Evolutionary conservation across 208 protist species (phyloP).

Genomic region (Acanthamoeba triangularis): DNA sequence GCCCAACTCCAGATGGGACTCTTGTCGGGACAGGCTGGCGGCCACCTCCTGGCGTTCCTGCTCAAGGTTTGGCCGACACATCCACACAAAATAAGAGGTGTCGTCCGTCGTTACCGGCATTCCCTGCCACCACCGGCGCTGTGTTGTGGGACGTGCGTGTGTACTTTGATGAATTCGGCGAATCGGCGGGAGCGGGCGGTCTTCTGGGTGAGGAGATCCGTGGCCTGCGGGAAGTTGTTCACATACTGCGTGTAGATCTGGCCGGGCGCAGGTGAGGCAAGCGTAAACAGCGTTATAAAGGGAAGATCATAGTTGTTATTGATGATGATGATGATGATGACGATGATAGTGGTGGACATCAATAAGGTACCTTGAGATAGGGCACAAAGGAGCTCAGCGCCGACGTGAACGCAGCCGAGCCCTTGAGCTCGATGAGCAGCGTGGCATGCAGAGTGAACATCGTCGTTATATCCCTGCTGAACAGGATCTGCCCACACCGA

Average conservation of each 20-base stretch:
- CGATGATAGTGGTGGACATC: background rate
- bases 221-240: conserved; percentile 79
- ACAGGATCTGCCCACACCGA: background rate
- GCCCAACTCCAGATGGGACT: background rate
- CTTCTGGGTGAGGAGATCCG: conserved; percentile 20
- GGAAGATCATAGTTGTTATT: no score
- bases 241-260: conserved; percentile 83
- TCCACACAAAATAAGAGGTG: background rate
- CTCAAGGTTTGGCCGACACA: background rate
- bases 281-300: no score
- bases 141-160: background rate
- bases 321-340: no score
- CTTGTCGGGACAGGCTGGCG: background rate
- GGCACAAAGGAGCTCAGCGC: background rate
- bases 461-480: background rate
- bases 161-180: background rate
- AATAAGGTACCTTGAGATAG: conserved; percentile 5
- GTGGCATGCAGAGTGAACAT: conserved; percentile 18
- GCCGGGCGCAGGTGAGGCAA: background rate
- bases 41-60: background rate
- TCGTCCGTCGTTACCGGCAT: no score
- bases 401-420: background rate
- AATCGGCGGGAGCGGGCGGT: background rate
- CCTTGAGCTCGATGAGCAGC: conserved; percentile 24
- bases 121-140: background rate